These are phyloP conservation scores for Calonectria multiphialidica DNA, from an alignment of 2,329 filamentous ascomycete genomes.

Conservation along the genomic window DNA sequence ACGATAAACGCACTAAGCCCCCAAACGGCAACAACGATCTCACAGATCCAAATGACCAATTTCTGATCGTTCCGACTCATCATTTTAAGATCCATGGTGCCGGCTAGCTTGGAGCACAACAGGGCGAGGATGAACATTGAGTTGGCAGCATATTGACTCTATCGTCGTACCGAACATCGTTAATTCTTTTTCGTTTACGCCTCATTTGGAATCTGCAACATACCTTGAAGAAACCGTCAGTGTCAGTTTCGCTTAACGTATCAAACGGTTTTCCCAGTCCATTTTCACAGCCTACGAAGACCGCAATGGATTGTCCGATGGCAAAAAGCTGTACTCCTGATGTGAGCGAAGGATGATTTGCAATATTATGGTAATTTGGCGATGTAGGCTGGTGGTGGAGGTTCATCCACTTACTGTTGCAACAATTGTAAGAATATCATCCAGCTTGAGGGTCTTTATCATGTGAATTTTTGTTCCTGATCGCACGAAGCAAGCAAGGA, in stretches of 20 bases:
- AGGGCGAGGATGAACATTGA: slow-evolving; percentile 41
- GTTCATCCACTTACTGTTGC: slow-evolving; percentile 39
- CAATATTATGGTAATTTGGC: not conserved
- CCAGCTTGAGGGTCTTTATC: slow-evolving; percentile 42
- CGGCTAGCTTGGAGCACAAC: slow-evolving; percentile 42
- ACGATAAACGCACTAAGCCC: slow-evolving; percentile 39
- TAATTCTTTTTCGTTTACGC: not conserved
- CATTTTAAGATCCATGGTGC: slow-evolving; percentile 40
- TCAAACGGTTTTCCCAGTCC: slow-evolving; percentile 39
- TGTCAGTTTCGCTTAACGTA: slow-evolving; percentile 24
- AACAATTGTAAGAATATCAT: slow-evolving; percentile 41
- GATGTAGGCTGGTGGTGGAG: not conserved
- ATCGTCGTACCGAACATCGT: not conserved
- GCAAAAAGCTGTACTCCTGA: slow-evolving; percentile 31
- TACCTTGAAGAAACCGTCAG: slow-evolving; percentile 43
- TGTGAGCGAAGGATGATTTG: not conserved
- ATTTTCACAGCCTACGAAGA: slow-evolving; percentile 36
- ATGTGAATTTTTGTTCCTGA: slow-evolving; percentile 45
- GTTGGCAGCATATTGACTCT: slow-evolving; percentile 45
- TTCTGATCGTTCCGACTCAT: slow-evolving; percentile 40
- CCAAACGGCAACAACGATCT: slow-evolving; percentile 38
- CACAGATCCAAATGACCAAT: slow-evolving; percentile 32
- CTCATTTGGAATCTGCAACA: not conserved
- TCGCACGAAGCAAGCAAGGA: slow-evolving; percentile 42
- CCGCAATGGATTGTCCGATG: slow-evolving; percentile 35